Conservation (phyloP, 2,329 filamentous ascomycete species). For the Colletotrichum melonis region DNA sequence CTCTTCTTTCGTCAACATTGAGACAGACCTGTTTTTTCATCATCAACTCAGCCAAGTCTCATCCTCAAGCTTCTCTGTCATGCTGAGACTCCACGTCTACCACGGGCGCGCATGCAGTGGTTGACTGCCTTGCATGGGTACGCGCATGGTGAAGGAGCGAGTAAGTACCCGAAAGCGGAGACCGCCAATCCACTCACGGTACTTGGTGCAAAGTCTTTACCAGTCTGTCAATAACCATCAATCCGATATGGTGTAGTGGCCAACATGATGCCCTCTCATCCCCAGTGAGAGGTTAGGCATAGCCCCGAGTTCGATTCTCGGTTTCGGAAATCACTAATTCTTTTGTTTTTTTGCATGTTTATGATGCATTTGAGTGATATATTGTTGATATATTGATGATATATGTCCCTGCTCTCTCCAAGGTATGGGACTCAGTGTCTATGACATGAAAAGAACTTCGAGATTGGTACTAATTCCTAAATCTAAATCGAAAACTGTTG, state of each 20-base stretch:
- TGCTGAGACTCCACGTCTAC: not conserved
- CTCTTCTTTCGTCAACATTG: not conserved
- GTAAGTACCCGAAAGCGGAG: not conserved
- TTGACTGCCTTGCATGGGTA: not conserved
- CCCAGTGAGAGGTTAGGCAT: not conserved
- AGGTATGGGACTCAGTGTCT: too few species aligned
- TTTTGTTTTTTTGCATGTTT: not conserved
- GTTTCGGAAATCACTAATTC: not conserved
- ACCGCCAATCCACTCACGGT: not conserved
- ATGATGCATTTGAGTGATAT: too few species aligned
- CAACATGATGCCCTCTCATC: constrained; percentile 14
- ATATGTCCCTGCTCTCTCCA: not conserved
- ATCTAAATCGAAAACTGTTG: too few species aligned
- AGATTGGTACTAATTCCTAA: too few species aligned
- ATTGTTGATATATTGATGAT: too few species aligned
- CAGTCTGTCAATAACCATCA: fast-evolving
- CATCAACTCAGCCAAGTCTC: not conserved
- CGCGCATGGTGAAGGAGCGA: not conserved
- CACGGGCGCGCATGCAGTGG: not conserved
- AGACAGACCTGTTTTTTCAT: not conserved
- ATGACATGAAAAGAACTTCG: too few species aligned
- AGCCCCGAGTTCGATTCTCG: constrained; percentile 21
- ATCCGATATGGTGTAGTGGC: constrained; percentile 17
- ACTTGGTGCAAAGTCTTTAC: not conserved
- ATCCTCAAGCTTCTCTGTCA: not conserved